Base-by-base conservation (phyloP, 495 filamentous ascomycete genomes). In the Clohesyomyces aquaticus region DNA sequence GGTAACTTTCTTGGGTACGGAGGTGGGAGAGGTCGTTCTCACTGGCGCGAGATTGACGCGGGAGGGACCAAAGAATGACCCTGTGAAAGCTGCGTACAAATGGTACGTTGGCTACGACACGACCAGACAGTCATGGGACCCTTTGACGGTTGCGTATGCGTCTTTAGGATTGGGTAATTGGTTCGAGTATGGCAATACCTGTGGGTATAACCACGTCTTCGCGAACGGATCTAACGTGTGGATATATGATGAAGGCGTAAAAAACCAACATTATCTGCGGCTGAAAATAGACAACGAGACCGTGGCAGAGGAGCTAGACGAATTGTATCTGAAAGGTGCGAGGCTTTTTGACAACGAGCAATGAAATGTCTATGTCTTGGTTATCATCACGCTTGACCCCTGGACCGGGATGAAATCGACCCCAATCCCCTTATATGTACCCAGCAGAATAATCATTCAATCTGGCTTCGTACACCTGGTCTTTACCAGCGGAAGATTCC, bases 111-210 rank as follows among this genome's bases (percentile, higher is more conserved):
- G 62, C 23, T 78, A 76, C 47, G 61, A 26, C 14, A 71, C 47
- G 9, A 38, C 64, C 0, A 66, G 75, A 21, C 58, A 71, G 3
- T 78, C 78, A 0, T 82, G 77, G 77, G 80, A 82, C 64, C 78
- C 77, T 2, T 62, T 81, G 35, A 74, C 78, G 0, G 68, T 78
- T 1, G 38, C 78, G 16, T 81, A 82, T 43, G 80, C 76, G 4
- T 51, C 26, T 22, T 35, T 23, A 35, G 62, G 62, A 3, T 42
- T 59, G 8, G 55, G 62, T 23, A 52, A n/a, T 14, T 55, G 47
- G 63, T 61, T 61, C 32, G 41, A 65, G 63, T 66, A 61, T 23
- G 57, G 38, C 10, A 61, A 61, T 45, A 22, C 2, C 2, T 23
- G 21, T 4, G 63, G 63, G 9, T 55, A 61, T 35, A 61, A 61